A percentile compares a stretch with the other conserved stretches of the same genome.
These are phyloP conservation scores for Erucastrum elatum DNA, from an alignment of 345 rosid genomes.

Conservation along the genomic window DNA sequence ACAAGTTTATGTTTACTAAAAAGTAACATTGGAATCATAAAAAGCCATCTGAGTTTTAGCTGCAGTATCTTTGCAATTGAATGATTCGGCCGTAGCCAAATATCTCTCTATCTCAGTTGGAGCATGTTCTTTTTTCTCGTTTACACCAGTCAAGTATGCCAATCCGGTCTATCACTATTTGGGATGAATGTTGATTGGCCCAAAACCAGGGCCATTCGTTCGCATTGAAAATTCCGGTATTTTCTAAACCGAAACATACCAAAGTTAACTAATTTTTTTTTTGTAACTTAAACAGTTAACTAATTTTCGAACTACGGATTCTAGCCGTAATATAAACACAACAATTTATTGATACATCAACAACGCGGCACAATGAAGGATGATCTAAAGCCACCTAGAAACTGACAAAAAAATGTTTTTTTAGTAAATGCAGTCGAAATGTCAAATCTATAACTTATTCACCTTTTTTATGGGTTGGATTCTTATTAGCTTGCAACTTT, in stretches of 20 bases:
- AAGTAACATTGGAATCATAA: not conserved
- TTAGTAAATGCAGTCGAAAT: constrained; percentile 1
- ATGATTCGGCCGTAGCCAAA: not conserved
- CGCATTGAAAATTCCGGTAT: not conserved
- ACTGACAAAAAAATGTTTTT: constrained; percentile 6
- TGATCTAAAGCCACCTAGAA: constrained; percentile 18
- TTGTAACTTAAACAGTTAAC: not conserved
- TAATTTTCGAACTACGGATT: not conserved
- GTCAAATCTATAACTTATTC: not conserved
- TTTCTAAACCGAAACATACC: not conserved
- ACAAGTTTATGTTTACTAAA: not conserved
- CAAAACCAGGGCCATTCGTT: not conserved
- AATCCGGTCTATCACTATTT: not conserved
- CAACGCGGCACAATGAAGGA: not conserved
- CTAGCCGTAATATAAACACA: not conserved
- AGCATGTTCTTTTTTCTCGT: not conserved
- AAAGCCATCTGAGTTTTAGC: not conserved
- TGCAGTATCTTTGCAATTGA: not conserved
- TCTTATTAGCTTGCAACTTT: constrained; percentile 12
- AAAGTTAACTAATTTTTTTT: not conserved
- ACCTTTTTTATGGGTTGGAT: constrained; percentile 10
- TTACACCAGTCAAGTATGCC: not conserved
- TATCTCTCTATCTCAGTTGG: not conserved
- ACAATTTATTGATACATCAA: not conserved
- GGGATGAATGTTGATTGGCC: not conserved